Base-by-base conservation (phyloP, 768 basidiomycete species). In the Pisolithus marmoratus region DNA sequence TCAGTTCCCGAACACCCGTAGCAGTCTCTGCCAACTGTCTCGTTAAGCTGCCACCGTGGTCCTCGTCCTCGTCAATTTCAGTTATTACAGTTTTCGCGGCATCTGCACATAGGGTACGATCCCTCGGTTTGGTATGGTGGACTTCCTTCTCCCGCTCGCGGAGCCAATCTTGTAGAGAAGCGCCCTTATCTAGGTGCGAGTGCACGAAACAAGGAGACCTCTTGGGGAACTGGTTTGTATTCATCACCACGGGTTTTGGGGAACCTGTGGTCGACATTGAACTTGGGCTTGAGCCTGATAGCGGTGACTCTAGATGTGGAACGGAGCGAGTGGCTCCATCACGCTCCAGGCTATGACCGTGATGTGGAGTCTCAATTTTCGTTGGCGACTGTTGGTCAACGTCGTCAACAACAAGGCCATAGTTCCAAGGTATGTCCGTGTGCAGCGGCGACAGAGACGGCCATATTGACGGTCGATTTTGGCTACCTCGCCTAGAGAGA, bases 1-100 rank as follows among this genome's bases (percentile, higher is more conserved):
- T 95, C 93, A 97, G 94, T 71, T 99, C 96, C 45, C 96, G 80
- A 11, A 99, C 96, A 37, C 93, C 89, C 12, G 93, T 90, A 17
- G 96, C 96, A 19, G 96, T 99, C 72, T 95, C 95, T 8, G 95
- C 96, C 14, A 99, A 77, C 59, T 94, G 91, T 64, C 81, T 86
- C 6, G 96, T 98, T 61, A 98, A 70, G 64, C 85, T 94, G 40
- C 81, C 79, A 1, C 79, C 80, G 55, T 81, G 83, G 42, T 84
- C 85, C 22, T 89, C 84, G 26, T 86, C 84, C 27, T 83, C 84
- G 44, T 77, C 79, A 43, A 31, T 48, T 26, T 51, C 45, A 17
- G 63, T 38, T 38, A 64, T 48, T 8, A 53, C 43, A 41, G 52
- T 60, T 27, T 58, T 51, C 14, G 60, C 12, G n/a, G 50, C 26